A percentile compares a stretch with the other conserved stretches of the same genome.
Conservation (phyloP, 805 yeast species). For the Metschnikowia drakensbergensis region DNA sequence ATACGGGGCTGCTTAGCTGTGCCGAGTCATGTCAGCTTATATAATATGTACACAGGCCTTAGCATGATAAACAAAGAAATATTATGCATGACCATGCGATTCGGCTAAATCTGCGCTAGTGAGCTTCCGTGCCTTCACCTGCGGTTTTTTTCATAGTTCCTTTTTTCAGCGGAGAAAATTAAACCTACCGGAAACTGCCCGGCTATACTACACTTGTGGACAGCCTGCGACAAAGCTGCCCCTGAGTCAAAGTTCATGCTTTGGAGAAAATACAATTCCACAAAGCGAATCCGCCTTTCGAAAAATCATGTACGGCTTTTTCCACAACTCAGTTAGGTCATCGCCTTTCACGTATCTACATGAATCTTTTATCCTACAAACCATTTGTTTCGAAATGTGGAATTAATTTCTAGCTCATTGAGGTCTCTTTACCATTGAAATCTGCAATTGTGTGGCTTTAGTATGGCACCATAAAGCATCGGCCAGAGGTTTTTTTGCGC, state of each 20-base stretch:
- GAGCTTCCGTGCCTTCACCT: not conserved
- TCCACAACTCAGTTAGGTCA: no score
- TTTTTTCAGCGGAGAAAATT: not conserved
- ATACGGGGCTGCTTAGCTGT: not conserved
- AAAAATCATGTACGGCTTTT: not conserved
- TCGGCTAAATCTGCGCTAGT: not conserved
- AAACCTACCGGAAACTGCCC: not conserved
- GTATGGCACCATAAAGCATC: not conserved
- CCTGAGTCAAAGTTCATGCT: not conserved
- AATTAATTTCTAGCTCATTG: no score
- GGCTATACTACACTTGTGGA: not conserved
- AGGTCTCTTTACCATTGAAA: no score
- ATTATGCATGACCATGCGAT: slow-evolving; percentile 1
- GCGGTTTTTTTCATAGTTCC: not conserved
- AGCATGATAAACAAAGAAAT: not conserved
- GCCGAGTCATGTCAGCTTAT: not conserved
- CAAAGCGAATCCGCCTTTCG: not conserved
- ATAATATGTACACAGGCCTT: not conserved
- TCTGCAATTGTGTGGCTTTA: not conserved
- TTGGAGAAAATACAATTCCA: not conserved
- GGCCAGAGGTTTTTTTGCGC: not conserved
- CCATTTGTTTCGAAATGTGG: not conserved
- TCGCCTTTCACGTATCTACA: no score
- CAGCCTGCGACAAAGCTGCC: no score
- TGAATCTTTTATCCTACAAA: not conserved